A percentile compares a stretch with the other conserved stretches of the same genome.
These are phyloP conservation scores for Jamesozyma jinghongensis DNA, from an alignment of 805 yeast species.

Conservation along the genomic window DNA sequence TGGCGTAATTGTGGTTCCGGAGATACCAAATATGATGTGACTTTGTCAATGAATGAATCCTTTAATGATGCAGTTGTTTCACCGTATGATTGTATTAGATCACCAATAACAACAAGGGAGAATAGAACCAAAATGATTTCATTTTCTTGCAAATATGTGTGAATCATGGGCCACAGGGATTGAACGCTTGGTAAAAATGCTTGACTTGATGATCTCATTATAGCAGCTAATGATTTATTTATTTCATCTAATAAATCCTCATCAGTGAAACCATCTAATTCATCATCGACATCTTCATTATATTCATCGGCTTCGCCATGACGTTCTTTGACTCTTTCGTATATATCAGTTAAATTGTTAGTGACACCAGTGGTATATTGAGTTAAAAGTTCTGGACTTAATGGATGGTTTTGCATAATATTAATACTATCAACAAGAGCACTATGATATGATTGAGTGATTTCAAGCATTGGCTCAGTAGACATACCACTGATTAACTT, in stretches of 20 bases:
- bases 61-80: slow-evolving; percentile 53
- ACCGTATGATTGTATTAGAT: slow-evolving; percentile 73
- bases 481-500: slow-evolving; percentile 60
- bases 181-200: slow-evolving; percentile 60
- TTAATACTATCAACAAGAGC: slow-evolving; percentile 59
- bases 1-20: slow-evolving; percentile 72
- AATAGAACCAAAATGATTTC: slow-evolving; percentile 62
- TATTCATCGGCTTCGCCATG: slow-evolving; percentile 76
- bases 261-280: slow-evolving; percentile 74
- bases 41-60: slow-evolving; percentile 52
- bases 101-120: slow-evolving; percentile 74
- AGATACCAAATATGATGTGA: slow-evolving; percentile 58
- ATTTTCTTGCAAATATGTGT: slow-evolving; percentile 52
- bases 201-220: slow-evolving; percentile 54
- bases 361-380: slow-evolving; percentile 52
- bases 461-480: slow-evolving; percentile 75
- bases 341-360: slow-evolving; percentile 54
- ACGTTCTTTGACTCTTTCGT: slow-evolving; percentile 60
- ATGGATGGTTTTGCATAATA: slow-evolving; percentile 55
- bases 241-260: slow-evolving; percentile 85
- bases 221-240: slow-evolving; percentile 59
- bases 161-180: slow-evolving; percentile 49
- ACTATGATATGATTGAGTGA: slow-evolving; percentile 67
- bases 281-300: slow-evolving; percentile 79
- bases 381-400: slow-evolving; percentile 46